Conservation (phyloP, 495 filamentous ascomycete genomes). For the Trichoderma erinaceum region DNA sequence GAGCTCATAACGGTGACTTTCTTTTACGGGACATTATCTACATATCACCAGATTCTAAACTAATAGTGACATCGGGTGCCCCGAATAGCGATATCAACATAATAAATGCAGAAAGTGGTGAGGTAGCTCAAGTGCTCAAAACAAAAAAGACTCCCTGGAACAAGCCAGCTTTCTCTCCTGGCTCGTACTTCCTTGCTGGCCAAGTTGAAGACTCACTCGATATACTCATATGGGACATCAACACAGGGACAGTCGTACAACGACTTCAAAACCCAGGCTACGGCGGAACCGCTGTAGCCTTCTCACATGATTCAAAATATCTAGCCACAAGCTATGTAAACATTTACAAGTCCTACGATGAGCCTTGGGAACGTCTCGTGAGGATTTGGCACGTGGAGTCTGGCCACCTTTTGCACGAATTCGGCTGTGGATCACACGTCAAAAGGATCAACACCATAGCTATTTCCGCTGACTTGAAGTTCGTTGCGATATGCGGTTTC, state of each 20-base stretch:
- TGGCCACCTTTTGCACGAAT: neutral
- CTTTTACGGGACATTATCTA: neutral
- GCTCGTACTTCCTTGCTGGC: neutral
- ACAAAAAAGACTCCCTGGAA: neutral
- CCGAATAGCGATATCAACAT: neutral
- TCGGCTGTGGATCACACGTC: too few species aligned
- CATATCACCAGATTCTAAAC: neutral
- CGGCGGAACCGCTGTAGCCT: neutral
- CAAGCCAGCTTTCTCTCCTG: neutral
- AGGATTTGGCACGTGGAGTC: neutral
- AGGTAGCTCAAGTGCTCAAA: neutral
- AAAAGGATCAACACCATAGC: neutral
- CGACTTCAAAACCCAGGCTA: neutral
- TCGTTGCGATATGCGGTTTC: neutral
- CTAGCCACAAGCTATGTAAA: neutral
- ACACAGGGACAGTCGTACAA: neutral
- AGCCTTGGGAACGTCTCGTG: too few species aligned
- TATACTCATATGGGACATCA: neutral
- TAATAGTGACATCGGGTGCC: neutral
- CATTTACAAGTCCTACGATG: too few species aligned
- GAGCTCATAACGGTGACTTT: too few species aligned
- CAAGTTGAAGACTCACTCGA: neutral
- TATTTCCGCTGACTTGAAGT: neutral
- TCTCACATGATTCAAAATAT: neutral
- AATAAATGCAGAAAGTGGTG: neutral